Evolutionary conservation across 2,329 filamentous ascomycete genomes (phyloP), one percentile per base, ranked within the genome.

Genomic region (Alternaria metachromatica): DNA sequence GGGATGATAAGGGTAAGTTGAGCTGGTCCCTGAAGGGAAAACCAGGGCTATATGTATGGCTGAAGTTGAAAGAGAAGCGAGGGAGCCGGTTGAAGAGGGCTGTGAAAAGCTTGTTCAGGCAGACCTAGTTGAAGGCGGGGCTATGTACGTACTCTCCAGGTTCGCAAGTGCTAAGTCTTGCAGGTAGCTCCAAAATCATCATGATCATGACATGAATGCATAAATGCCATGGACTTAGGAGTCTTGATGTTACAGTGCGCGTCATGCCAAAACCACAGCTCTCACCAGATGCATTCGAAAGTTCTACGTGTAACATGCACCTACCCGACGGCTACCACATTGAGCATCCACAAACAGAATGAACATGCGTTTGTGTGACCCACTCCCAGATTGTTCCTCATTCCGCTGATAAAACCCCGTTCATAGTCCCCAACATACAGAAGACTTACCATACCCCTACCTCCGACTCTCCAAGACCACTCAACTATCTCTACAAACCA

Each of bases 291-390:
- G 13, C n/a, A 21, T 51, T 51, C 28, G 49, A 51, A 37, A 23
- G 20, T 11, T 51, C 20, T 12, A 37, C 18, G 37, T 25, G 48
- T 44, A 28, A 51, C 30, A 54, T 28, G 37, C 13, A 21, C 15
- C 25, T 43, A 54, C 33, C 57, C 57, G 48, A 44, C 57, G 48
- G 48, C 23, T 59, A 54, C 20, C 43, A 49, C 55, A 21, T 30
- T 15, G 26, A 54, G 44, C 18, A 44, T 44, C 23, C 25, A 59
- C 18, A 54, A 37, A 28, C 37, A 45, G 33, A 59, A 25, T 25
- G 25, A 45, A 54, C 13, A 59, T 30, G 25, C 48, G 11, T 33
- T 33, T 46, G 55, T 45, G 44, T 30, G 49, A 51, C 49, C 49
- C 5, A 7, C 18, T 30, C 25, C 48, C 26, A 30, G 25, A 26